Evolutionary conservation across 2,329 filamentous ascomycete genomes (phyloP), one percentile per base, ranked within the genome.

Genomic region (Mariannaea sp.): DNA sequence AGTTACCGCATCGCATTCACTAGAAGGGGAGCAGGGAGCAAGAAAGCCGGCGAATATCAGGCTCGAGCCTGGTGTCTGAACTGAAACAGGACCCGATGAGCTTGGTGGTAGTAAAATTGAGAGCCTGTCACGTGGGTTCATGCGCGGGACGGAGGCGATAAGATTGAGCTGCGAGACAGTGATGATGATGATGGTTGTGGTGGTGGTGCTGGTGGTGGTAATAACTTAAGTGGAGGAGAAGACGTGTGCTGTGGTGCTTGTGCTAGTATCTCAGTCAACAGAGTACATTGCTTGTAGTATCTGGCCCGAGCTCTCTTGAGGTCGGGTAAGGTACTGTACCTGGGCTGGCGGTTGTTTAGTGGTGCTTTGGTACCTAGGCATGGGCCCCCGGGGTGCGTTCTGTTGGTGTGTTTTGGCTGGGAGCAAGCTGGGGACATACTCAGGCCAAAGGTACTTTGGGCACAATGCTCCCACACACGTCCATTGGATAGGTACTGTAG

Each of bases 1-100:
- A 53, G 50, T 59, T 49, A 65, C 61, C 35, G 49, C 56, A 66
- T 66, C 41, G 60, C 61, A 66, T 59, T 55, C 59, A 47, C 53
- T 46, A 35, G 42, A 30, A 30, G 6, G 44, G 43, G 35, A 20
- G 53, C 55, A 30, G 33, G 39, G 41, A 38, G 36, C 42, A 49
- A 38, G 22, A 36, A 30, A 13, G n/a, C 14, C 43, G 20, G 30
- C 12, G 7, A 24, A 27, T 20, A 52, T 30, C 32, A 41, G 30
- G 24, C 32, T 30, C 46, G 29, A 30, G 43, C 41, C 32, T 44
- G 55, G 54, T 51, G 32, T 49, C 43, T 27, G 47, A 42, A 26
- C 43, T 27, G 47, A 42, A 26, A 41, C 36, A 24, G 27, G 39
- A 42, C 41, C 44, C 30, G 39, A 47, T 44, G 43, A 43, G 36